Base-by-base conservation (phyloP, 768 basidiomycete genomes). In the Tricholoma saponaceum region DNA sequence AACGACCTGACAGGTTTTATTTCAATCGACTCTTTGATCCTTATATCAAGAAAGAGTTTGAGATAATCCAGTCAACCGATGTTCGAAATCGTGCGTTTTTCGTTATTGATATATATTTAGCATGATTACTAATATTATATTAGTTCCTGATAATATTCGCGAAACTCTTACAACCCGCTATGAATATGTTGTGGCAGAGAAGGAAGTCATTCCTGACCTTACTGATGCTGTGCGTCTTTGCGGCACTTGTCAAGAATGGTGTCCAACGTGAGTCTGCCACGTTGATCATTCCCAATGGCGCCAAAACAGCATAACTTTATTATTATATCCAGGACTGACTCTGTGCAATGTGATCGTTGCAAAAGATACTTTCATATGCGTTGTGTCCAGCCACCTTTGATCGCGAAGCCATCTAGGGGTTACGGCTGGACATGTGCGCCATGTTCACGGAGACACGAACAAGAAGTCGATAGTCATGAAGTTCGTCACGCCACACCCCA, bases 341-440 rank as follows among this genome's bases (percentile, higher is more conserved):
- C 90, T 7, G 91, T 96, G 54, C 87, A 86, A 68, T 96, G 93
- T 75, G 91, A 92, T 69, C 80, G 88, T 49, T 98, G 96, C 81
- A 92, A 94, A 75, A 84, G 84, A 55, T 90, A 86, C 74, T 98
- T 95, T 75, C 96, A 98, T 72, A 96, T 98, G 90, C 71, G 79
- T 57, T 98, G 96, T 69, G 89, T 97, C 54, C 89, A 92, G 62
- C 96, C 96, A 22, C 96, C 96, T 2, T 76, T 98, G 7, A 76
- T 81, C 16, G 89, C 89, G 2, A 98, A 98, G 71, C 96, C 96
- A 13, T 92, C 94, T 22, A 85, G 93, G 60, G 96, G 96, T 46
- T 98, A 98, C 73, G 93, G 92, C 20, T 98, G 96, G 96, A 93
- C 94, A 9, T 98, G 96, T 66, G 91, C 92, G 0, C 92, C 94